These are phyloP conservation scores for Ophiostoma tasmaniense DNA, from an alignment of 2,329 filamentous ascomycete species.

Conservation along the genomic window DNA sequence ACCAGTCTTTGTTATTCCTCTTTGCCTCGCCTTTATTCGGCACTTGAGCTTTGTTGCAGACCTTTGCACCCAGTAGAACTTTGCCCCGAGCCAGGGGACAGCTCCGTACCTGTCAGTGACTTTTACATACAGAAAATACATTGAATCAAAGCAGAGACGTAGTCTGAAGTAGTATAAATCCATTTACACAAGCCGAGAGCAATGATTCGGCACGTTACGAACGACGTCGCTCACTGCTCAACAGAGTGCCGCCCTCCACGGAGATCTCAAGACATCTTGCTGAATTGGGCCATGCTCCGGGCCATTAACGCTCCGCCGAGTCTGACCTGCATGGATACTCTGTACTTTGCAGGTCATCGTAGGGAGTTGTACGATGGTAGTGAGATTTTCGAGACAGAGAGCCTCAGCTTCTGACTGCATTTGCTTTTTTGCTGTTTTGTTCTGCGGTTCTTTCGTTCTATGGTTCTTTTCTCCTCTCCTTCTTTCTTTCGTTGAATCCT, in stretches of 20 bases:
- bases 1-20: background rate
- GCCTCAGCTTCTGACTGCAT: background rate
- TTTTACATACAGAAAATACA: background rate
- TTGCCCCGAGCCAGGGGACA: background rate
- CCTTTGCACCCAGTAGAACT: background rate
- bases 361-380: background rate
- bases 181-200: background rate
- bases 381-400: background rate
- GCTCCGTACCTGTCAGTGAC: background rate
- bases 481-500: background rate
- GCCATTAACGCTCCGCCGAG: background rate
- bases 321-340: background rate
- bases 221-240: background rate
- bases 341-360: background rate
- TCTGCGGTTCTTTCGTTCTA: background rate
- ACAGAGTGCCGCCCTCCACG: background rate
- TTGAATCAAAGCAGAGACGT: too few relatives aligned
- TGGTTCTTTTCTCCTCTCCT: background rate
- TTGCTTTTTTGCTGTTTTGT: background rate
- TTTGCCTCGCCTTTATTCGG: background rate
- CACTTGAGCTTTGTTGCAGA: background rate
- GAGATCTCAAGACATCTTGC: background rate
- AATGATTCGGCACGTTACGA: background rate
- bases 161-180: too few relatives aligned
- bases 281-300: background rate